Evolutionary conservation across 2,329 filamentous ascomycete species (phyloP).

Genomic region (Graphilbum sp.): DNA sequence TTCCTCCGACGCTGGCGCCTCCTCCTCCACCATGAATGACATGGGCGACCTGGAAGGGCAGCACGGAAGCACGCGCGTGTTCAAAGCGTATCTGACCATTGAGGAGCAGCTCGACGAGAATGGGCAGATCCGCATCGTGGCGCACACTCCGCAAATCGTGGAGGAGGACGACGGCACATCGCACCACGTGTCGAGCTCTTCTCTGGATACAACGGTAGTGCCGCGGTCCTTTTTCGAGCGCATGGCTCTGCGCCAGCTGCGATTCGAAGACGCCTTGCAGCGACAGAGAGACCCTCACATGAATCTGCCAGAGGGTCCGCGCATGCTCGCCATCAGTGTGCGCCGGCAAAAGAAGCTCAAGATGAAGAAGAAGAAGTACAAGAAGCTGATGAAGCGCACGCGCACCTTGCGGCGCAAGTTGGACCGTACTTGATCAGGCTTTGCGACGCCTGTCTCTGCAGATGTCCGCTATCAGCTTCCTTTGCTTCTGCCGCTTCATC

Average conservation of each 20-base stretch:
- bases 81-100: slow-evolving; percentile 49
- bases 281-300: slow-evolving; percentile 20
- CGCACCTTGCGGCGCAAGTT: slow-evolving; percentile 76
- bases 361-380: slow-evolving; percentile 99
- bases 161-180: slow-evolving; percentile 18
- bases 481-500: too few relatives aligned
- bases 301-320: slow-evolving; percentile 6
- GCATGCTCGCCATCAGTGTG: slow-evolving; percentile 76
- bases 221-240: slow-evolving; percentile 51
- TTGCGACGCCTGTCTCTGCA: too few relatives aligned
- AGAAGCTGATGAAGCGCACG: slow-evolving; percentile 94
- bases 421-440: slow-evolving; percentile 8
- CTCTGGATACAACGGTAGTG: slow-evolving; percentile 2
- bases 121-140: slow-evolving; percentile 42
- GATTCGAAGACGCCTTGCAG: slow-evolving; percentile 32
- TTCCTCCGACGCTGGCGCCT: slow-evolving; percentile 10
- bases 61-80: slow-evolving; percentile 33
- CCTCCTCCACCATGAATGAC: slow-evolving; percentile 8
- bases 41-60: slow-evolving; percentile 9
- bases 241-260: slow-evolving; percentile 47
- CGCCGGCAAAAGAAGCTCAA: slow-evolving; percentile 84
- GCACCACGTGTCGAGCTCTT: background rate
- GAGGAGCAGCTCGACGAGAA: slow-evolving; percentile 46
- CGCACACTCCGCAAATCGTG: slow-evolving; percentile 42
- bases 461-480: too few relatives aligned